These are phyloP conservation scores for Xylaria sp. DNA, from an alignment of 2,329 filamentous ascomycete genomes.

Conservation along the genomic window DNA sequence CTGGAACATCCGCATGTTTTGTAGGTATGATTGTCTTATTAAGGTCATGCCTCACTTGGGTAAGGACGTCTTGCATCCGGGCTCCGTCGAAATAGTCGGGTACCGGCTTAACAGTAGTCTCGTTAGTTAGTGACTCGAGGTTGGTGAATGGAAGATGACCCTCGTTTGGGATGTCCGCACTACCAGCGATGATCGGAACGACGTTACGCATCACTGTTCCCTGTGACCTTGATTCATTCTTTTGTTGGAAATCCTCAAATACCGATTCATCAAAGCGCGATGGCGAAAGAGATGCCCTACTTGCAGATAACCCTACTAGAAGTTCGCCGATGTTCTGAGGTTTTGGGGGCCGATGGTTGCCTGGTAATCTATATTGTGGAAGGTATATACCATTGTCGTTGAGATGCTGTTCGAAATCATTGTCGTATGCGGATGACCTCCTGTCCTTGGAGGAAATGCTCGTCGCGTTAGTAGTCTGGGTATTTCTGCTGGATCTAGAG, in stretches of 20 bases:
- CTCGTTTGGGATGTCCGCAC: slow-evolving; percentile 28
- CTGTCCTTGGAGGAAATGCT: slow-evolving; percentile 7
- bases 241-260: slow-evolving; percentile 40
- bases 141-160: slow-evolving; percentile 27
- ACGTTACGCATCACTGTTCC: slow-evolving; percentile 28
- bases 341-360: neutral
- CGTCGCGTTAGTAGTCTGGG: slow-evolving; percentile 3
- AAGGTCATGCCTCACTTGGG: slow-evolving; percentile 26
- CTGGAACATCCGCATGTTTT: slow-evolving; percentile 32
- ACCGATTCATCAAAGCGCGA: slow-evolving; percentile 34
- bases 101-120: neutral
- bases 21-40: slow-evolving; percentile 38
- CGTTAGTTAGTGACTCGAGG: slow-evolving; percentile 6
- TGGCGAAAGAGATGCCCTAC: slow-evolving; percentile 39
- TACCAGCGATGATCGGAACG: slow-evolving; percentile 27
- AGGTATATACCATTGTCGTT: slow-evolving; percentile 44
- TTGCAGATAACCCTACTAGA: neutral
- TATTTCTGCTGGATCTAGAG: slow-evolving; percentile 5
- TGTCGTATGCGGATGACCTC: slow-evolving; percentile 45
- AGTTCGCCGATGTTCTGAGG: slow-evolving; percentile 20
- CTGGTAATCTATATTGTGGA: neutral
- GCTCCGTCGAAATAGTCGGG: slow-evolving; percentile 31
- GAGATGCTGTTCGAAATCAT: slow-evolving; percentile 46
- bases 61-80: slow-evolving; percentile 2
- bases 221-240: slow-evolving; percentile 27